These are phyloP conservation scores for Brasenia schreberi DNA, from an alignment of 164 flowering plant genomes.

Conservation along the genomic window DNA sequence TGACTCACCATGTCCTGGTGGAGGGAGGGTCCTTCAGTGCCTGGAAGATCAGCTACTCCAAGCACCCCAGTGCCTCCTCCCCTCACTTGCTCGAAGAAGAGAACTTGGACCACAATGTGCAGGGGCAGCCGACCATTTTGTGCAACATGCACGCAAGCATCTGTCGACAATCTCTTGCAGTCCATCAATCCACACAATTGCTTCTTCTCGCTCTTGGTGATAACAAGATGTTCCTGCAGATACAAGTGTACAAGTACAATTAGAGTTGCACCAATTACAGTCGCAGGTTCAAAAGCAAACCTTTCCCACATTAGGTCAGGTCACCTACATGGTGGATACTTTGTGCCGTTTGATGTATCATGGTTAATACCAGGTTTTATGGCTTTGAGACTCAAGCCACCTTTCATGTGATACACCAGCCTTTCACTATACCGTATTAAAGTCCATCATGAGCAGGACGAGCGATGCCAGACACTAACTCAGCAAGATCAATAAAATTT, in stretches of 20 bases:
- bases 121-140: conserved; percentile 91
- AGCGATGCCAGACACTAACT: conserved; percentile 40
- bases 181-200: conserved; percentile 82
- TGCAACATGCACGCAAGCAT: conserved; percentile 87
- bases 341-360: too few relatives aligned
- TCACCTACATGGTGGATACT: too few relatives aligned
- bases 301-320: too few relatives aligned
- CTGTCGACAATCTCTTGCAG: conserved; percentile 84
- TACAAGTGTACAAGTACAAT: too few relatives aligned
- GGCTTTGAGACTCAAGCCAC: too few relatives aligned
- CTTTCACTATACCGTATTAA: conserved; percentile 10
- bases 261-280: neutral
- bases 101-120: conserved; percentile 82
- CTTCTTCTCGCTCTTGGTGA: conserved; percentile 80
- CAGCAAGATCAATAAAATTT: conserved; percentile 53
- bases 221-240: conserved; percentile 68
- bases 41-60: conserved; percentile 13
- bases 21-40: conserved; percentile 24
- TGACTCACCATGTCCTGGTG: conserved; percentile 21
- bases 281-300: too few relatives aligned
- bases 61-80: neutral
- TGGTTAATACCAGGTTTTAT: too few relatives aligned
- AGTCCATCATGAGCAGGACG: conserved; percentile 72
- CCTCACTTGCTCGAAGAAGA: conserved; percentile 78
- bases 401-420: too few relatives aligned